Conservation (phyloP, 306 rosid genomes). For the Acacia acuminata region DNA sequence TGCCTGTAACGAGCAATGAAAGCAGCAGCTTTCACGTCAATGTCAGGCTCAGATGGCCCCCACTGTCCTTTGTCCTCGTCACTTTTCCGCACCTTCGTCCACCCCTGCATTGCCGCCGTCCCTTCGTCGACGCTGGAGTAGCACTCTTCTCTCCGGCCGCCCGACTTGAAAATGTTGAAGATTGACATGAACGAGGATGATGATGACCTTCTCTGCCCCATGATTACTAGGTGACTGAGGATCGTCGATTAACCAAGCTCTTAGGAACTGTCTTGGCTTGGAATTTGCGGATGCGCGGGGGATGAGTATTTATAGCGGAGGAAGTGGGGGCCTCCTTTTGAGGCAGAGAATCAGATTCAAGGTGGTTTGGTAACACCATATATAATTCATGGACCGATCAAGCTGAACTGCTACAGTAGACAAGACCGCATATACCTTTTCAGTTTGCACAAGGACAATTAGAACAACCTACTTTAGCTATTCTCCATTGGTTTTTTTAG, state of each 20-base stretch:
- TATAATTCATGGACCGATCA: constrained; percentile 29
- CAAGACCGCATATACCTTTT: constrained; percentile 23
- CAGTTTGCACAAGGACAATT: neutral
- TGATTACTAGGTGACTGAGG: neutral
- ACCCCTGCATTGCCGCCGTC: constrained; percentile 1
- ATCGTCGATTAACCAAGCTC: neutral
- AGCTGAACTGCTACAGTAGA: constrained; percentile 27
- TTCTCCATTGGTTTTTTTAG: constrained; percentile 42
- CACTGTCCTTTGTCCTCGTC: constrained; percentile 60
- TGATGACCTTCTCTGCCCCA: constrained; percentile 64
- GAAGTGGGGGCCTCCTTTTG: neutral
- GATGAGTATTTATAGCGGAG: neutral
- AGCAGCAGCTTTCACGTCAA: constrained; percentile 50
- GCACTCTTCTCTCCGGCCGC: constrained; percentile 31
- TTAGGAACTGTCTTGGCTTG: constrained; percentile 19
- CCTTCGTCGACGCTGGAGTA: constrained; percentile 19
- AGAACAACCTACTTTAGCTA: constrained; percentile 38
- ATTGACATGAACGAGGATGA: constrained; percentile 53
- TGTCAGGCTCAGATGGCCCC: constrained; percentile 65
- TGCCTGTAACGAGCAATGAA: constrained; percentile 40
- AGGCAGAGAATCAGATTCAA: constrained; percentile 45
- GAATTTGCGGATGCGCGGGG: neutral
- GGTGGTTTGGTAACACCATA: constrained; percentile 6
- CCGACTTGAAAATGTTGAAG: constrained; percentile 60
- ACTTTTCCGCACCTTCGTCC: constrained; percentile 62